Evolutionary conservation across 495 filamentous ascomycete species (phyloP).

Genomic region (Staphylotrichum longicolle): DNA sequence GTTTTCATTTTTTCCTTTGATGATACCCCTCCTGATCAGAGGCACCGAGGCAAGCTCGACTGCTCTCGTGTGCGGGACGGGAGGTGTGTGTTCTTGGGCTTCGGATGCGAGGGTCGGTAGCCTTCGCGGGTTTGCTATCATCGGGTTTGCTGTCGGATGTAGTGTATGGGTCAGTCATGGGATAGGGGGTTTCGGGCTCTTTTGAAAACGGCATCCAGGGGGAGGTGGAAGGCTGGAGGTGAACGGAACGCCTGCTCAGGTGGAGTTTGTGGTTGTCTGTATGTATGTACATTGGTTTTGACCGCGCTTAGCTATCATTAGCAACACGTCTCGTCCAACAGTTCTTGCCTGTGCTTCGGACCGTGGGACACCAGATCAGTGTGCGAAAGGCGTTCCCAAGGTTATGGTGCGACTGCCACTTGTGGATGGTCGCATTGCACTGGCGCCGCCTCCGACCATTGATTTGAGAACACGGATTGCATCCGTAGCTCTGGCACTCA

Average conservation of each 20-base stretch:
- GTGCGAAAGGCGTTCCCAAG: too few species aligned
- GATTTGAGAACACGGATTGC: too few species aligned
- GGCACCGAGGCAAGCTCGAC: neutral
- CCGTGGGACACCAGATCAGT: too few species aligned
- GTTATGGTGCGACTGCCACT: too few species aligned
- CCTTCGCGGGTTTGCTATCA: constrained; percentile 10
- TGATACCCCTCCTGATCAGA: constrained; percentile 18
- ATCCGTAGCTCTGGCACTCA: too few species aligned
- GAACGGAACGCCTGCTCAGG: neutral
- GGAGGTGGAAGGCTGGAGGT: neutral
- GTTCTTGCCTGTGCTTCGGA: too few species aligned
- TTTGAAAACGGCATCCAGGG: constrained; percentile 1
- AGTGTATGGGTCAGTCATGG: constrained; percentile 13
- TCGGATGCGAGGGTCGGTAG: constrained; percentile 4
- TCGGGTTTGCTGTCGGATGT: constrained; percentile 1
- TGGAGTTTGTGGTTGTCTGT: neutral
- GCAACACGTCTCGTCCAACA: too few species aligned
- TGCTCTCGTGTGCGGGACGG: neutral
- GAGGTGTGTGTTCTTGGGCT: neutral
- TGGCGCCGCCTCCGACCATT: too few species aligned
- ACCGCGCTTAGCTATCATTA: too few species aligned
- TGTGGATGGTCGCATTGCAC: too few species aligned
- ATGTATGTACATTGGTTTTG: constrained; percentile 5
- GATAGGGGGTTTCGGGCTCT: neutral
- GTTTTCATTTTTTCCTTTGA: constrained; percentile 20